Conservation (phyloP, 306 rosid genomes). For the Styphnolobium japonicum region DNA sequence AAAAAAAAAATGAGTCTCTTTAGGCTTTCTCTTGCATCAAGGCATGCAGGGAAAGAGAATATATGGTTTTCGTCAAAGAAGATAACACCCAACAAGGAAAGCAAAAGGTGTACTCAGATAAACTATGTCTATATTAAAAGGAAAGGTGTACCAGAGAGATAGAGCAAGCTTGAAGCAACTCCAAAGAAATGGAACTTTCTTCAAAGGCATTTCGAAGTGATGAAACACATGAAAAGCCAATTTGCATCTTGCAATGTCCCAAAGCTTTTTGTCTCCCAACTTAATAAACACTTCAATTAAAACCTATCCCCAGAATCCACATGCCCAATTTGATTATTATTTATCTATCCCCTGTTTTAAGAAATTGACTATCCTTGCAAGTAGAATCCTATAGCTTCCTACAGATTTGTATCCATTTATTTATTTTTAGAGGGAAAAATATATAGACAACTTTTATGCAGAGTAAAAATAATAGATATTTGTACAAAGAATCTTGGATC, state of each 20-base stretch:
- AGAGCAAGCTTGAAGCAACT: constrained; percentile 50
- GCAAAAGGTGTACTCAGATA: constrained; percentile 26
- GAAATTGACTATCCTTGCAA: neutral
- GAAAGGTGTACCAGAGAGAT: constrained; percentile 2
- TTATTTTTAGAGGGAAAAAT: neutral
- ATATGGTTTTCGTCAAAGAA: constrained; percentile 43
- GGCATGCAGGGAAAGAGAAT: constrained; percentile 37
- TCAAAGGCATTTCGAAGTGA: constrained; percentile 37
- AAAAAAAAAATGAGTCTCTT: constrained; percentile 14
- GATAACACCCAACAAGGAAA: constrained; percentile 42
- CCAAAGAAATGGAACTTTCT: constrained; percentile 44
- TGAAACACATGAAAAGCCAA: constrained; percentile 5
- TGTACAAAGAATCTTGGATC: neutral
- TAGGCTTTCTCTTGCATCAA: constrained; percentile 69
- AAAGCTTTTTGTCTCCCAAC: constrained; percentile 23
- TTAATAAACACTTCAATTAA: neutral
- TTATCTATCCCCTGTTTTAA: neutral
- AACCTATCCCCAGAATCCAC: neutral
- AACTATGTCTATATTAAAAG: constrained; percentile 1
- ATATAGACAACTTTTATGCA: neutral
- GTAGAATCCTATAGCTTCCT: constrained; percentile 31
- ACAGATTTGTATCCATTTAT: neutral
- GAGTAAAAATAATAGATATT: neutral
- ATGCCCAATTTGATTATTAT: neutral
- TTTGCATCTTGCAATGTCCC: constrained; percentile 28